Evolutionary conservation across 208 protist genomes (phyloP).

Genomic region (Leishmania mexicana): DNA sequence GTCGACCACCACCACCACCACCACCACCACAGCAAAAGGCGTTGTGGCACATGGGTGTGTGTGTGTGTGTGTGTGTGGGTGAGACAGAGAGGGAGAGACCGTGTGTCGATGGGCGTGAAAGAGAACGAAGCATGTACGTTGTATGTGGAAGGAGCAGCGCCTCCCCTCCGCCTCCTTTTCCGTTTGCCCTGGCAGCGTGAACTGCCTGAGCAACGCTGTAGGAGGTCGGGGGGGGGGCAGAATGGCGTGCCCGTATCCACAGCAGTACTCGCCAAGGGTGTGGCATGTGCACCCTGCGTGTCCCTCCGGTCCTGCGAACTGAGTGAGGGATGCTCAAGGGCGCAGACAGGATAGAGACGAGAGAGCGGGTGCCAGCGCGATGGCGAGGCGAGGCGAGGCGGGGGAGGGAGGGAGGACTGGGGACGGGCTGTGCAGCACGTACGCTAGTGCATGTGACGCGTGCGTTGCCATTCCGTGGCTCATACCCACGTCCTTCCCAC

Average conservation of each 20-base stretch:
- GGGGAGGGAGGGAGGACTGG: background rate
- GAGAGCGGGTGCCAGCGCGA: background rate
- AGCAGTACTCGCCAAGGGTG: background rate
- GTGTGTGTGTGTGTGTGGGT: background rate
- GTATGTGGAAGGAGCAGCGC: background rate
- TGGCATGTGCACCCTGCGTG: background rate
- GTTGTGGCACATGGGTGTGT: background rate
- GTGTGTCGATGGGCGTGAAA: background rate
- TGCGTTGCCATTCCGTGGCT: background rate
- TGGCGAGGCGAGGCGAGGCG: background rate
- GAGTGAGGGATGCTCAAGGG: background rate
- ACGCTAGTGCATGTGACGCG: background rate
- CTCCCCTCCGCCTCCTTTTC: background rate
- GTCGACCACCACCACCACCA: background rate
- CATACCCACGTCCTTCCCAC: background rate
- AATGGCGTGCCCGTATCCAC: background rate
- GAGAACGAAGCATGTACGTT: background rate
- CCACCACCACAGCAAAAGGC: background rate
- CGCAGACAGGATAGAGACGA: background rate
- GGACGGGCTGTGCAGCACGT: background rate
- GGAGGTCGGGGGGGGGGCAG: background rate
- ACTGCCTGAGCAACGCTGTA: background rate
- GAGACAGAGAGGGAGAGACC: background rate
- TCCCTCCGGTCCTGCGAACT: background rate
- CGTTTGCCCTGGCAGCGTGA: background rate